Evolutionary conservation across 2,329 filamentous ascomycete genomes (phyloP).

Genomic region (Cordyceps pruinosa): DNA sequence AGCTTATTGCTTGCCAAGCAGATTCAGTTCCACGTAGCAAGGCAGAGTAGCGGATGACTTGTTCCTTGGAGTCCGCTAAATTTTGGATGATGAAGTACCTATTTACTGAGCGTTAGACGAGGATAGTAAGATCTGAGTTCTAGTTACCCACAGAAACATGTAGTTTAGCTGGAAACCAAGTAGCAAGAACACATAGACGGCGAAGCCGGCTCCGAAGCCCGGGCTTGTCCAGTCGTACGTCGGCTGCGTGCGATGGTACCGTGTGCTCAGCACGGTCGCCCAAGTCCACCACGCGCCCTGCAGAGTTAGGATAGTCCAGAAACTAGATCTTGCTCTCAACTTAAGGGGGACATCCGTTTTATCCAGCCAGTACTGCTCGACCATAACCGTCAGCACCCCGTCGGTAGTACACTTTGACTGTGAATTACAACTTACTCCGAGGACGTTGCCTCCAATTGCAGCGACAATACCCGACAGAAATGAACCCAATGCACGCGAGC

Average conservation of each 20-base stretch:
- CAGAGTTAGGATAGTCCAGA: conserved; percentile 45
- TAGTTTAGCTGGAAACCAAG: conserved; percentile 68
- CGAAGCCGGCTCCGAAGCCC: conserved; percentile 61
- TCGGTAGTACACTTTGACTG: not conserved
- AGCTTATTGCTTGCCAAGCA: conserved; percentile 66
- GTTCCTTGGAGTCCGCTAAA: conserved; percentile 51
- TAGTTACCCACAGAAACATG: conserved; percentile 51
- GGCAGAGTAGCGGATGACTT: conserved; percentile 62
- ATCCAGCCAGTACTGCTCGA: conserved; percentile 48
- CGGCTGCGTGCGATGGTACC: conserved; percentile 49
- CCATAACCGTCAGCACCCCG: conserved; percentile 11
- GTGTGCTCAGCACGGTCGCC: conserved; percentile 58
- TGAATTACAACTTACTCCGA: conserved; percentile 42
- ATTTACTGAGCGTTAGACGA: not conserved
- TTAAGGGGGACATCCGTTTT: conserved; percentile 47
- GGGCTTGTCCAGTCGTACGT: conserved; percentile 58
- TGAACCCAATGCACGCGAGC: conserved; percentile 61
- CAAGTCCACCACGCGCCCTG: conserved; percentile 69
- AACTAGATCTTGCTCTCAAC: conserved; percentile 46
- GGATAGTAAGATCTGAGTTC: not conserved
- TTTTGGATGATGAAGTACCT: conserved; percentile 66
- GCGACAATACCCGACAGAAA: conserved; percentile 64
- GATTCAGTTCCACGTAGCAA: conserved; percentile 64
- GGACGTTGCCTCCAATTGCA: conserved; percentile 56
- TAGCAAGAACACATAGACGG: conserved; percentile 60